Evolutionary conservation across 257 asterid genomes (phyloP).

Genomic region (Verbascum thapsus): DNA sequence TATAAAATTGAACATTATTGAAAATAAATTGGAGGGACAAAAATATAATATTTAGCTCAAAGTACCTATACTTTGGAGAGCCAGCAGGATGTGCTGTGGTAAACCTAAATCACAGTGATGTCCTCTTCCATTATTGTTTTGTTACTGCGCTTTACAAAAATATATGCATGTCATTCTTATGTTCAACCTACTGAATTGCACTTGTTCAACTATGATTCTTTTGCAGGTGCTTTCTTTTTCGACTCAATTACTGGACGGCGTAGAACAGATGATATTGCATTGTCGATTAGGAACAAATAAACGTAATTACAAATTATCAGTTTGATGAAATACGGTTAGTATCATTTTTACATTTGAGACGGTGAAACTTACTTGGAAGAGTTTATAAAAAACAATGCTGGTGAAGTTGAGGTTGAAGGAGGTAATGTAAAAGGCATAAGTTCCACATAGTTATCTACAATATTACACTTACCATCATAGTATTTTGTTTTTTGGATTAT

Average conservation of each 20-base stretch:
- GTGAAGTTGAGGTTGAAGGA: conserved; percentile 14
- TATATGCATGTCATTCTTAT: neutral
- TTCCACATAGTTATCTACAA: conserved; percentile 19
- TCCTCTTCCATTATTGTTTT: neutral
- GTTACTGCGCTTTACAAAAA: neutral
- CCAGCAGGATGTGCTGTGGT: too few relatives aligned
- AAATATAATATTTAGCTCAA: too few relatives aligned
- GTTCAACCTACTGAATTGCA: too few relatives aligned
- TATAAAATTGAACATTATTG: too few relatives aligned
- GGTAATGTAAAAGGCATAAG: neutral
- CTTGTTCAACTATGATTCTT: neutral
- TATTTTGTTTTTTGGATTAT: neutral
- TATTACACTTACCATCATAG: conserved; percentile 5
- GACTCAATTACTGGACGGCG: conserved; percentile 20
- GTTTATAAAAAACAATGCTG: neutral
- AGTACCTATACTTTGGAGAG: too few relatives aligned
- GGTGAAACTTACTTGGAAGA: conserved; percentile 12
- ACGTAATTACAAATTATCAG: conserved; percentile 9
- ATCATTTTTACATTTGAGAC: conserved; percentile 16
- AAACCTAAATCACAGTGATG: neutral
- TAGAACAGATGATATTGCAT: conserved; percentile 27
- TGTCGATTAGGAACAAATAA: conserved; percentile 27
- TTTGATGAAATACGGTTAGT: conserved; percentile 12
- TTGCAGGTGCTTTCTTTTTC: conserved; percentile 25
- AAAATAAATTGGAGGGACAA: too few relatives aligned